Conservation (phyloP, 2,329 filamentous ascomycete species). For the Cladosporium sp. region DNA sequence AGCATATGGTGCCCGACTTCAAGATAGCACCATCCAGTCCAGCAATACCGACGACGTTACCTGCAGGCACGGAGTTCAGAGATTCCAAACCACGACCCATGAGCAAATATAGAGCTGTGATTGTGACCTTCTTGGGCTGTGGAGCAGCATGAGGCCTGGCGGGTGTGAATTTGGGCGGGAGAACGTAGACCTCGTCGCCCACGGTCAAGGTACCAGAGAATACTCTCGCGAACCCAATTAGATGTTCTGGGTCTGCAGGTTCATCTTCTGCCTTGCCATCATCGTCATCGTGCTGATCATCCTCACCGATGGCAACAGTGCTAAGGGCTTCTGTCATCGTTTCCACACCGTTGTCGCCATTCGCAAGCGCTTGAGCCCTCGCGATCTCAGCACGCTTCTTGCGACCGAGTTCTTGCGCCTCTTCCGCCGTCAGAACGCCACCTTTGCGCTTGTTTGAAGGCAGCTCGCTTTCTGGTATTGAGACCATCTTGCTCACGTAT, state of each 20-base stretch:
- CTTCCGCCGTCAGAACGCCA: conserved; percentile 71
- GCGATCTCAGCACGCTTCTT: conserved; percentile 87
- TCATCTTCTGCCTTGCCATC: conserved; percentile 45
- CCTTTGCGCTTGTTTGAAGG: conserved; percentile 76
- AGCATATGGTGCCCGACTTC: conserved; percentile 91
- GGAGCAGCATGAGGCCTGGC: conserved; percentile 65
- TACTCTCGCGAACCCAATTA: conserved; percentile 90
- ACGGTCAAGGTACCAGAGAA: conserved; percentile 87
- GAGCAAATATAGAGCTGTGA: conserved; percentile 85
- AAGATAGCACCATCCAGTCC: conserved; percentile 90
- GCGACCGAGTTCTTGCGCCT: conserved; percentile 79
- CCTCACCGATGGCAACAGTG: conserved; percentile 53
- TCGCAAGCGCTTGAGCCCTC: conserved; percentile 60
- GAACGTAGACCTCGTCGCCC: conserved; percentile 83
- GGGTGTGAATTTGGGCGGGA: conserved; percentile 89
- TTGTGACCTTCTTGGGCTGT: conserved; percentile 71
- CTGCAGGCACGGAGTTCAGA: conserved; percentile 78
- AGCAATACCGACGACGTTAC: conserved; percentile 90
- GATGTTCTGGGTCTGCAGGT: conserved; percentile 69
- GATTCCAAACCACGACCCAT: conserved; percentile 89
- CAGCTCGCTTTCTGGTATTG: conserved; percentile 85
- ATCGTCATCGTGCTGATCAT: conserved; percentile 42
- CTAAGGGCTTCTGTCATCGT: conserved; percentile 56
- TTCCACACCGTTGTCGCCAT: conserved; percentile 44
- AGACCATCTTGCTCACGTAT: conserved; percentile 98